These are phyloP conservation scores for Calonectria pteridis DNA, from an alignment of 2,329 filamentous ascomycete species.

Conservation along the genomic window DNA sequence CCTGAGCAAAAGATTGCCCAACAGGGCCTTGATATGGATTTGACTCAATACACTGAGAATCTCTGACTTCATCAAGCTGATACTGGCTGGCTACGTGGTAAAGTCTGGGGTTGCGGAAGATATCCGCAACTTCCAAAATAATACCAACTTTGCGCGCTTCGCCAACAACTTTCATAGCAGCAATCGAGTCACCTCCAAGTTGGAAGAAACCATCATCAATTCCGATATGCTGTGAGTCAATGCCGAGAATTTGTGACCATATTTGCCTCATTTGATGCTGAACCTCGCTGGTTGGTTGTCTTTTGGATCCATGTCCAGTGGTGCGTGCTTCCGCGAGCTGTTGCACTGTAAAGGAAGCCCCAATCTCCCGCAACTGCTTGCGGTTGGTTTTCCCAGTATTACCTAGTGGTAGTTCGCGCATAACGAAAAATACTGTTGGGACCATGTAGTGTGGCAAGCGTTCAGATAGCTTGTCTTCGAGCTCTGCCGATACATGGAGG, in stretches of 20 bases:
- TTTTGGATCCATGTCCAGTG: not conserved
- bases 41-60: not conserved
- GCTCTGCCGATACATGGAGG: not conserved
- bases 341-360: slow-evolving; percentile 17
- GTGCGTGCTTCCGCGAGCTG: slow-evolving; percentile 54
- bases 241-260: slow-evolving; percentile 53
- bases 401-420: slow-evolving; percentile 28
- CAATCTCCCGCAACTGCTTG: slow-evolving; percentile 22
- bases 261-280: slow-evolving; percentile 46
- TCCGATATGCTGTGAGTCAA: slow-evolving; percentile 50
- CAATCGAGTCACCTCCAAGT: slow-evolving; percentile 63
- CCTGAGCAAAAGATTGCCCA: not conserved
- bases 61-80: too few species aligned
- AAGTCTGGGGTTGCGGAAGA: slow-evolving; percentile 18
- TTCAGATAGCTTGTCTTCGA: slow-evolving; percentile 11
- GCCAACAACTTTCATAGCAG: slow-evolving; percentile 60
- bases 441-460: slow-evolving; percentile 37
- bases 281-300: slow-evolving; percentile 14
- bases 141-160: slow-evolving; percentile 25
- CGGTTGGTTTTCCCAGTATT: slow-evolving; percentile 32
- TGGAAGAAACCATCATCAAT: slow-evolving; percentile 62
- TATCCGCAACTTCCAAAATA: slow-evolving; percentile 22
- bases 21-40: not conserved
- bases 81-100: too few species aligned
- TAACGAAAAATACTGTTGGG: slow-evolving; percentile 28